Base-by-base conservation (phyloP, 495 filamentous ascomycete genomes). In the Beverwykella pulmonaria region DNA sequence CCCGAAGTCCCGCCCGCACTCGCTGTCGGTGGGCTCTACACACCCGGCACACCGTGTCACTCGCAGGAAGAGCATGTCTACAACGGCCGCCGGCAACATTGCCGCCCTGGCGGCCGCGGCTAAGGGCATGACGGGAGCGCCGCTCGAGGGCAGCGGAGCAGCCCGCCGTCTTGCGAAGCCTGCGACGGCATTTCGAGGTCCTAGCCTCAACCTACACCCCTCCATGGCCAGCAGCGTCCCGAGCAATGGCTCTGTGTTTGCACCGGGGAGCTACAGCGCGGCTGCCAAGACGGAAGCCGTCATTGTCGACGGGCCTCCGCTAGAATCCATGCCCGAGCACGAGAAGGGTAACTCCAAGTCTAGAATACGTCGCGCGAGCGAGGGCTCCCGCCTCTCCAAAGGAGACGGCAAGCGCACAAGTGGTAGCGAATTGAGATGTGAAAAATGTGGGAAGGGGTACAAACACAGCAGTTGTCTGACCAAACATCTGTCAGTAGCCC, bases 391-490 rank as follows among this genome's bases (percentile, higher is more conserved):
- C 65, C 80, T 92, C 69, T 82, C 81, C 71, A 94, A 92, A 79
- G 82, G 80, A 65, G 90, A 92, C 68, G 86, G 85, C 71, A 92
- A 88, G 76, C 89, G 87, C 77, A 81, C 81, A 76, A 89, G 82
- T 74, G 84, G 87, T 71, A 86, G 87, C 71, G 93, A 97, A 76
- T 84, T 98, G 74, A 90, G 91, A 79, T 98, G 94, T 81, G 93
- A 97, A 75, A 94, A 91, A 79, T 98, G 94, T 83, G 94, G 94
- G 78, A 98, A 98, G 84, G 92, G 91, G 81, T 98, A 98, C 87
- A 98, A 98, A 88, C 94, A 98, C 86, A 93, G 93, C 87, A 98
- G 95, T 84, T 98, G 94, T 88, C 88, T 98, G 83, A 94, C 91
- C 77, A 98, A 98, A 87, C 94, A 98, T 89, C 92, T 97, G 94